Conservation (phyloP, 306 rosid genomes). For the Echinosophora koreensis region DNA sequence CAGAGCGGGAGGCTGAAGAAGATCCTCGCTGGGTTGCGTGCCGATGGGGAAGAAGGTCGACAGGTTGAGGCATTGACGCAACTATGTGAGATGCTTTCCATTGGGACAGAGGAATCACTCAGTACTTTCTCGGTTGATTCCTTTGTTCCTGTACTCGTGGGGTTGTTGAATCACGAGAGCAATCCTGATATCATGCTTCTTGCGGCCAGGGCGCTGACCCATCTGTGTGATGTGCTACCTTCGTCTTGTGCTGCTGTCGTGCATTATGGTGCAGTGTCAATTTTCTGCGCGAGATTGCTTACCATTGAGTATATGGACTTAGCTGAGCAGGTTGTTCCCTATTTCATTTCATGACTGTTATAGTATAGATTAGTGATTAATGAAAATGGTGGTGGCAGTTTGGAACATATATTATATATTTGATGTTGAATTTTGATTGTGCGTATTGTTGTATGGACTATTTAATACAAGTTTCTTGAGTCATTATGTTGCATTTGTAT, state of each 20-base stretch:
- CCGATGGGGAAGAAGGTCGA: conserved; percentile 93
- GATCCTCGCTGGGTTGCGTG: conserved; percentile 82
- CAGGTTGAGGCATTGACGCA: conserved; percentile 98
- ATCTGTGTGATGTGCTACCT: conserved; percentile 93
- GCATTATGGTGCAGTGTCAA: conserved; percentile 95
- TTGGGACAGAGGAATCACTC: conserved; percentile 95
- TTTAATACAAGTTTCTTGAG: not conserved
- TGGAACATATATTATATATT: not conserved
- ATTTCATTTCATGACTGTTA: conserved; percentile 12
- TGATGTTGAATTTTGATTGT: conserved; percentile 15
- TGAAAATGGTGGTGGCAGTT: not conserved
- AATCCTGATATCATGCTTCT: conserved; percentile 99
- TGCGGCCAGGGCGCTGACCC: conserved; percentile 96
- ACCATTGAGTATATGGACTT: conserved; percentile 99
- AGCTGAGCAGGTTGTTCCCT: conserved; percentile 91
- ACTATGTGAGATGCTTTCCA: conserved; percentile 94
- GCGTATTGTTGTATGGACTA: conserved; percentile 7
- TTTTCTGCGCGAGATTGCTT: conserved; percentile 93
- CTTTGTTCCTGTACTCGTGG: conserved; percentile 94
- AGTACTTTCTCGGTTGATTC: conserved; percentile 95
- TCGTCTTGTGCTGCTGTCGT: conserved; percentile 98
- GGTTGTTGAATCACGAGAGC: conserved; percentile 93
- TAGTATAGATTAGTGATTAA: not conserved
- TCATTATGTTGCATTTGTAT: not conserved
- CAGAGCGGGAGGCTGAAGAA: conserved; percentile 96